Conservation (phyloP, 371 early-diverging fungal genomes). For the Mortierella sp. region DNA sequence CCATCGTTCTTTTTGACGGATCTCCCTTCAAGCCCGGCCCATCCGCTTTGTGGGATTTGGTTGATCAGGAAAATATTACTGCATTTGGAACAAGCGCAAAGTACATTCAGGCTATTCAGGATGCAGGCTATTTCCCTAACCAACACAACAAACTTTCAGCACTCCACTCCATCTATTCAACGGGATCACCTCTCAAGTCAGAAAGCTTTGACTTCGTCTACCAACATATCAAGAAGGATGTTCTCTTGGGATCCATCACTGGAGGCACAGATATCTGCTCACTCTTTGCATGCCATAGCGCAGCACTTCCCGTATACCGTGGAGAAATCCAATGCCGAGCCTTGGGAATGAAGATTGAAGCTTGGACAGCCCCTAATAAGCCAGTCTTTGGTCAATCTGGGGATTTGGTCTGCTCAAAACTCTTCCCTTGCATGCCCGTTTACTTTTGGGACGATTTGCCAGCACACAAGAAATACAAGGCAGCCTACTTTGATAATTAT, state of each 20-base stretch:
- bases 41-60: constrained; percentile 82
- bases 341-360: constrained; percentile 95
- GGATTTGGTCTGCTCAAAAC: constrained; percentile 92
- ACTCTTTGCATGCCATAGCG: constrained; percentile 92
- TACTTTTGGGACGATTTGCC: constrained; percentile 86
- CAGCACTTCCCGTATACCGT: constrained; percentile 89
- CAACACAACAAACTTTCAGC: constrained; percentile 65
- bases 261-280: constrained; percentile 98
- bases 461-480: constrained; percentile 78
- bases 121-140: constrained; percentile 66
- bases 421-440: constrained; percentile 99
- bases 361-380: constrained; percentile 83
- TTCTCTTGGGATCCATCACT: constrained; percentile 93
- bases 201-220: constrained; percentile 94
- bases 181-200: constrained; percentile 95
- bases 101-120: constrained; percentile 93
- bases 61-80: constrained; percentile 84
- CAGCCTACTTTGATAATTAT: constrained; percentile 92
- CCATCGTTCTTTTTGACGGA: constrained; percentile 94
- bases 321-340: constrained; percentile 96
- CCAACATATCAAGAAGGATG: constrained; percentile 80
- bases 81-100: constrained; percentile 96
- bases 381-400: constrained; percentile 83
- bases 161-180: constrained; percentile 90
- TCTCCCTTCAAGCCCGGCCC: constrained; percentile 93